Evolutionary conservation across 1,284 basidiomycete genomes (phyloP), one percentile per base, ranked within the genome.

Genomic region (Farysia itapuensis): DNA sequence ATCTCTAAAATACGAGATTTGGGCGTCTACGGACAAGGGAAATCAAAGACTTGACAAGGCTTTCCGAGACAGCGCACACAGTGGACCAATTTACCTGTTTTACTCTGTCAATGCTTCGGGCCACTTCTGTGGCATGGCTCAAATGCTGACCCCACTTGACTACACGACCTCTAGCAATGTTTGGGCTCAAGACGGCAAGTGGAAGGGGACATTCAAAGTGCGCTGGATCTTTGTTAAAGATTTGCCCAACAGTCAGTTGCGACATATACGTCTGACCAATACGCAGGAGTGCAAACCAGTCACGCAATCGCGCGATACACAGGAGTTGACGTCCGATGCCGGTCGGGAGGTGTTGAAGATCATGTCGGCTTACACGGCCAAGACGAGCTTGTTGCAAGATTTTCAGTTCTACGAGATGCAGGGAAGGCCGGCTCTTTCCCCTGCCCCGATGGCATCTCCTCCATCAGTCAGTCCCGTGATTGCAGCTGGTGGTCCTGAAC

Each of bases 21-120:
- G 74, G 74, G 70, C 74, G 0, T 70, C 67, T 14, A 76, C 74
- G n/a, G 70, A 74, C 24, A 73, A 74, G 43, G 74, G 74, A 35
- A 76, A 76, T 42, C 53, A 64, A 34, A 59, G 74, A 2, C 57
- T 76, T 37, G 67, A 76, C 48, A 49, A 51, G 19, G 70, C 70
- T 13, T 72, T 63, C 43, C 42, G 43, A n/a, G 49, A 58, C 24
- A 53, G 43, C 30, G 45, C 41, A 7, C 28, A 37, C 5, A 11
- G 15, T 9, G 70, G 67, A 5, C 70, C 70, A 15, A 68, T 76
- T 50, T 74, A 72, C 35, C 66, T 76, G 21, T 76, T 76, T 61
- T 76, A 67, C 45, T 68, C 64, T 0, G 72, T 76, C 38, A 76
- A 76, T 29, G 74, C 69, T 4, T 68, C 64, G 8, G 74, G 74